Percentiles rank a stretch among this genome's conserved stretches.
These are phyloP conservation scores for Klebsormidium nitens DNA, from an alignment of 139 green algal genomes.

Conservation along the genomic window DNA sequence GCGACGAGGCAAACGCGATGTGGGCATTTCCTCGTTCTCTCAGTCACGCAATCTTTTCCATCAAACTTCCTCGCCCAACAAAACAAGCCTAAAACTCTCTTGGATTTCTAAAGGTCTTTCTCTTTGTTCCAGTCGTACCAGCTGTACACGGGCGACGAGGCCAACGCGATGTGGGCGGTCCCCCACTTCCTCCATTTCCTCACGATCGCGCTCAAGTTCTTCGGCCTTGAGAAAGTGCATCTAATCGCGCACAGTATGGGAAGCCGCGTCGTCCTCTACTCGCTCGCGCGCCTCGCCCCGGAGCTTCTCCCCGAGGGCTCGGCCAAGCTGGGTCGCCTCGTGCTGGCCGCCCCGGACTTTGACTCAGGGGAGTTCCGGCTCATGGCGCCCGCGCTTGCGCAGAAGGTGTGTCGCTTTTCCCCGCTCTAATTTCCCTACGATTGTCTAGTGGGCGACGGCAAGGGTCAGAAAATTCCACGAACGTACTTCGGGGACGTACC, in stretches of 20 bases:
- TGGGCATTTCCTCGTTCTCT: no score
- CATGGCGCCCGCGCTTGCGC: slow-evolving; percentile 4
- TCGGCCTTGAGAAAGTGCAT: slow-evolving; percentile 20
- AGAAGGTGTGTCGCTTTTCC: no score
- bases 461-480: no score
- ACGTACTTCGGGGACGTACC: no score
- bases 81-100: no score
- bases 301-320: background rate
- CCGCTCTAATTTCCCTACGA: no score
- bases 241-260: slow-evolving; percentile 24
- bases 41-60: no score
- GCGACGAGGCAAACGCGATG: no score
- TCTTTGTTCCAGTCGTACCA: no score
- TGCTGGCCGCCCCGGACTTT: slow-evolving; percentile 26
- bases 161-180: slow-evolving; percentile 6
- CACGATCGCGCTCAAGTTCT: background rate
- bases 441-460: no score
- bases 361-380: slow-evolving; percentile 21
- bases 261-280: slow-evolving; percentile 11
- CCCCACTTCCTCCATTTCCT: background rate
- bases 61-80: no score
- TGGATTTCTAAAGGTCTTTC: no score
- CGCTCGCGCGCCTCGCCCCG: background rate
- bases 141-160: slow-evolving; percentile 7
- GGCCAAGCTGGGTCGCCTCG: slow-evolving; percentile 16